phyloP scores from a whole-genome alignment of 805 yeast genomes.

The Saturnispora gosingensis region DNA sequence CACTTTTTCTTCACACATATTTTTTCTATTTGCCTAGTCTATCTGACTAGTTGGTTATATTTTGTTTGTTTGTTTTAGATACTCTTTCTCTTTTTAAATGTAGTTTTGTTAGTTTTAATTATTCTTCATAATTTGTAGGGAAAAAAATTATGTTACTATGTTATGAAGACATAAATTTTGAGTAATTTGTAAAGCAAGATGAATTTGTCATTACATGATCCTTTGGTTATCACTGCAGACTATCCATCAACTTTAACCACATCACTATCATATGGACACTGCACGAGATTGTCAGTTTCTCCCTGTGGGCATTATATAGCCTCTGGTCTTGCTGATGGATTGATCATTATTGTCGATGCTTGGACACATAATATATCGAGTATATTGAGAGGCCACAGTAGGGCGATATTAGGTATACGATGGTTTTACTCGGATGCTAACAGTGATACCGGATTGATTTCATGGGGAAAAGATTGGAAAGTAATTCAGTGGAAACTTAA shows the following conservation, averaged over 20 bases:
- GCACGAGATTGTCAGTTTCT: constrained; percentile 62
- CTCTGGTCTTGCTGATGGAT: constrained; percentile 67
- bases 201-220: constrained; percentile 81
- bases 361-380: constrained; percentile 56
- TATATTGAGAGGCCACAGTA: constrained; percentile 53
- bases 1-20: neutral
- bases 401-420: constrained; percentile 60
- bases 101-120: neutral
- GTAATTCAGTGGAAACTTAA: constrained; percentile 38
- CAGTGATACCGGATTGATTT: constrained; percentile 47
- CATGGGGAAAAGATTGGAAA: constrained; percentile 76
- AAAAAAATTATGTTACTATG: neutral
- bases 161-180: neutral
- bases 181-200: constrained; percentile 25
- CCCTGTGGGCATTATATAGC: constrained; percentile 80
- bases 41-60: neutral
- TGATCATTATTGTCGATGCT: constrained; percentile 62
- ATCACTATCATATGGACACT: constrained; percentile 55
- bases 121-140: neutral
- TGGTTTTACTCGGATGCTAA: constrained; percentile 46
- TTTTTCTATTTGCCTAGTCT: neutral
- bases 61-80: neutral
- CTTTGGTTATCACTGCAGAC: constrained; percentile 84
- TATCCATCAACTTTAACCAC: constrained; percentile 78
- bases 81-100: neutral